Conservation (phyloP, 2,329 filamentous ascomycete species). For the Coleophoma cylindrospora region DNA sequence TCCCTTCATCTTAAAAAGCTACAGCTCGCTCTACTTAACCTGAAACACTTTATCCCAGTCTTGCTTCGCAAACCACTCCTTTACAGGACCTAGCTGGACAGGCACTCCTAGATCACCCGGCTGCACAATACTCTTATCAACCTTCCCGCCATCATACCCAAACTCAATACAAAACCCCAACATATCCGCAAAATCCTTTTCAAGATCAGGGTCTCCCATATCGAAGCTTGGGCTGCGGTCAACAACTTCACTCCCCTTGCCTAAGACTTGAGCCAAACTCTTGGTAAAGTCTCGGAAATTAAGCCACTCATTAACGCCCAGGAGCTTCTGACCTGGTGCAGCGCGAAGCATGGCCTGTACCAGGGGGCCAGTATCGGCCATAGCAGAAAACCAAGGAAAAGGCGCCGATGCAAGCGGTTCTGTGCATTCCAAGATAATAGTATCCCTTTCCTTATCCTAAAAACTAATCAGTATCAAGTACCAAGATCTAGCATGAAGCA, state of each 20-base stretch:
- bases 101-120: constrained; percentile 4
- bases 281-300: constrained; percentile 2
- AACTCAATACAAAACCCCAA: constrained; percentile 4
- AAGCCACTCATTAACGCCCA: constrained; percentile 5
- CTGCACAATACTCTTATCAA: constrained; percentile 5
- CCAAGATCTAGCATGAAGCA: background rate
- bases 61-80: constrained; percentile 3
- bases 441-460: constrained; percentile 3
- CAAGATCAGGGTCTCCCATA: constrained; percentile 2
- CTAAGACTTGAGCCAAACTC: constrained; percentile 1
- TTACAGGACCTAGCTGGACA: constrained; percentile 1
- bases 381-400: constrained; percentile 1
- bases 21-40: background rate
- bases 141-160: constrained; percentile 13
- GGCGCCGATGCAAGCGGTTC: constrained; percentile 1
- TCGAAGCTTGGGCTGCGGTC: background rate
- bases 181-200: constrained; percentile 1
- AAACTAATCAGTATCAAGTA: background rate
- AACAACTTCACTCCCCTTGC: constrained; percentile 1
- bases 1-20: no score
- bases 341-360: constrained; percentile 1
- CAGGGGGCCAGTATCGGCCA: constrained; percentile 1
- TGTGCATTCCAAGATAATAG: constrained; percentile 1
- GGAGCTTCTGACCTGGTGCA: constrained; percentile 3
- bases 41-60: constrained; percentile 4